Conservation (phyloP, 106 monocot species). For the Apostasia ramifera region DNA sequence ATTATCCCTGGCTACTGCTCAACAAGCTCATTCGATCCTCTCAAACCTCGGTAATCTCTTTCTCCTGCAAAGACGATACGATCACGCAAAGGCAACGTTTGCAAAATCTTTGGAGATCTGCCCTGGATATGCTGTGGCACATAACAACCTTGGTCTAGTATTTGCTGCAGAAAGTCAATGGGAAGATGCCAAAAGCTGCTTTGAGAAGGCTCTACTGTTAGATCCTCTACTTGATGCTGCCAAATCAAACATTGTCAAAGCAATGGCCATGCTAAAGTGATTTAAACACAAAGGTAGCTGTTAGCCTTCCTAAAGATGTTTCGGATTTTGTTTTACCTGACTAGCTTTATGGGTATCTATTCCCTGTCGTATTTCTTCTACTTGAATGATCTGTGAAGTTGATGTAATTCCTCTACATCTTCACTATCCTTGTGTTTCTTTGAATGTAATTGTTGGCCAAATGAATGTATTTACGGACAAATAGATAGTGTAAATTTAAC, state of each 20-base stretch:
- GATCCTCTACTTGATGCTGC: slow-evolving; percentile 90
- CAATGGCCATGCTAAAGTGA: slow-evolving; percentile 7
- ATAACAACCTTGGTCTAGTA: slow-evolving; percentile 90
- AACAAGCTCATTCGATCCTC: slow-evolving; percentile 71
- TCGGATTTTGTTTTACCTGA: no score
- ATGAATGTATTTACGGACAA: no score
- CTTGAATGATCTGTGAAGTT: no score
- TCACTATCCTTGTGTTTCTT: no score
- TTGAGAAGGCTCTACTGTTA: slow-evolving; percentile 60
- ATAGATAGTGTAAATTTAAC: no score
- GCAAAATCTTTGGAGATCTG: slow-evolving; percentile 68
- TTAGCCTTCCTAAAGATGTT: no score
- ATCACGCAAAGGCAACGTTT: slow-evolving; percentile 57
- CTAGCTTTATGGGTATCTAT: no score
- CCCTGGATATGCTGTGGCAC: slow-evolving; percentile 80
- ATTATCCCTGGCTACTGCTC: slow-evolving; percentile 41
- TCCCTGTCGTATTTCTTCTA: no score
- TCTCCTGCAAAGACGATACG: slow-evolving; percentile 55
- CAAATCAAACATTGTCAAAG: slow-evolving; percentile 74
- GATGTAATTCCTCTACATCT: no score
- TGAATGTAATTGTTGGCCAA: no score
- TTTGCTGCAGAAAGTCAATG: slow-evolving; percentile 61
- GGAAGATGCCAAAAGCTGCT: slow-evolving; percentile 72
- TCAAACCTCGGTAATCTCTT: slow-evolving; percentile 93
- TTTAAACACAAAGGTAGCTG: no score